These are phyloP conservation scores for Turritis glabra DNA, from an alignment of 345 rosid species.

Conservation along the genomic window DNA sequence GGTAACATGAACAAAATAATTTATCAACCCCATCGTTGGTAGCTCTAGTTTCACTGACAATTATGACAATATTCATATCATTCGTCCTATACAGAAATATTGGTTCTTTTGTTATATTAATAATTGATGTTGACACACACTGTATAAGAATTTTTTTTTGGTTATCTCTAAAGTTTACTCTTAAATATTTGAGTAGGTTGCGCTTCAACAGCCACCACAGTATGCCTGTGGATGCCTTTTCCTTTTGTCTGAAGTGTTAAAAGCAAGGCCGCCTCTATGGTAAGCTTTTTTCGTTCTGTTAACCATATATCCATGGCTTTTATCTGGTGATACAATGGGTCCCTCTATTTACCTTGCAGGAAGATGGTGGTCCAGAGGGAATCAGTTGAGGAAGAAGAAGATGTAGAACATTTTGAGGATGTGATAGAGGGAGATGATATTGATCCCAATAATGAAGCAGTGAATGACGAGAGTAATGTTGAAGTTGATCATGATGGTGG, in stretches of 20 bases:
- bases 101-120: background rate
- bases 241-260: conserved; percentile 91
- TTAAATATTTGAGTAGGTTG: conserved; percentile 60
- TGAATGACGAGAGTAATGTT: conserved; percentile 40
- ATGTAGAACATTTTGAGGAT: conserved; percentile 93
- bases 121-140: background rate
- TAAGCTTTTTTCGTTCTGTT: conserved; percentile 30
- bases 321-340: conserved; percentile 16
- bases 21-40: background rate
- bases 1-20: conserved; percentile 13
- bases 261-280: conserved; percentile 88
- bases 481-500: conserved; percentile 26
- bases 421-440: conserved; percentile 63
- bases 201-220: conserved; percentile 93
- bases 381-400: conserved; percentile 87
- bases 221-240: conserved; percentile 94
- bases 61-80: background rate
- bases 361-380: conserved; percentile 80
- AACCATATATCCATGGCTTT: background rate
- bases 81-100: background rate
- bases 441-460: conserved; percentile 34
- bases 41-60: conserved; percentile 21
- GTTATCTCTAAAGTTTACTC: conserved; percentile 14
- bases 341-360: conserved; percentile 47
- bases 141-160: background rate